These are phyloP conservation scores for Pleurotus sapidus DNA, from an alignment of 768 basidiomycete species.

Conservation along the genomic window DNA sequence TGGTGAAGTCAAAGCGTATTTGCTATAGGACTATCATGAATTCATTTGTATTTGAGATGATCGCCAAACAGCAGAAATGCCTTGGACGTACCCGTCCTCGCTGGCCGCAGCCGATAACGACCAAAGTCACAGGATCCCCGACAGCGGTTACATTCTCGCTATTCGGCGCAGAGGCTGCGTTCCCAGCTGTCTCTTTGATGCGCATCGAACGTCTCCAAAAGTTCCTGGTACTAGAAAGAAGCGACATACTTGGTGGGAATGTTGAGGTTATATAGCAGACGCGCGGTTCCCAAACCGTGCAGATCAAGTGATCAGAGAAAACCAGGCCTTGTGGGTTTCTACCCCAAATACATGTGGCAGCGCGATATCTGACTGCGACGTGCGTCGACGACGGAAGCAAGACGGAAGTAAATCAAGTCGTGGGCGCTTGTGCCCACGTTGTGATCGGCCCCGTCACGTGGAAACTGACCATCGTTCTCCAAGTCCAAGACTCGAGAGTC, in stretches of 20 bases:
- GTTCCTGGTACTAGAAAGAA: conserved; percentile 7
- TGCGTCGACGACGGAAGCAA: neutral
- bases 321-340: too few relatives aligned
- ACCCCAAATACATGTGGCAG: too few relatives aligned
- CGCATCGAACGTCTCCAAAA: conserved; percentile 9
- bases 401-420: neutral
- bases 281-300: neutral
- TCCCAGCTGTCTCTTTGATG: conserved; percentile 7
- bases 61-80: neutral
- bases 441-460: too few relatives aligned
- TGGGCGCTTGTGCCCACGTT: neutral
- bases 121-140: conserved; percentile 58
- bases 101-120: conserved; percentile 80
- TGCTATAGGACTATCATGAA: conserved; percentile 51
- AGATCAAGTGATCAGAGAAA: neutral
- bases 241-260: neutral
- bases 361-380: neutral
- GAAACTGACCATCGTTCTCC: too few relatives aligned
- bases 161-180: neutral
- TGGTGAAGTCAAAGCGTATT: conserved; percentile 59
- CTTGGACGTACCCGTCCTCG: conserved; percentile 60
- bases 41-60: neutral
- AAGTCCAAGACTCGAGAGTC: too few relatives aligned
- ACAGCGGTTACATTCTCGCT: conserved; percentile 8
- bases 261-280: neutral